A percentile compares a stretch with the other conserved stretches of the same genome.
Evolutionary conservation across 1,284 basidiomycete genomes (phyloP).

Genomic region (Pyrrhoderma lamaoense): DNA sequence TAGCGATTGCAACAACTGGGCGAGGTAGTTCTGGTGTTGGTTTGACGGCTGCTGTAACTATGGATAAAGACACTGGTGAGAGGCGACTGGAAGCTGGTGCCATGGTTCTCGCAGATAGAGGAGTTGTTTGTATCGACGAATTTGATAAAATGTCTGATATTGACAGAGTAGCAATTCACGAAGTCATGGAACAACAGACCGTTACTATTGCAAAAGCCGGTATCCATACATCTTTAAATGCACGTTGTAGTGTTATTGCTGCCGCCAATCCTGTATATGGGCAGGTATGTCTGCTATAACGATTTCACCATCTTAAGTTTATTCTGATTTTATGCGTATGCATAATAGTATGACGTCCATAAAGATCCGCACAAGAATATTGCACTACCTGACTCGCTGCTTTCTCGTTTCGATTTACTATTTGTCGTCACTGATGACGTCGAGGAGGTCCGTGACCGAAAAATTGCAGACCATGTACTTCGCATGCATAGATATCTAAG

Average conservation of each 20-base stretch:
- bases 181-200: conserved; percentile 99
- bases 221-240: conserved; percentile 97
- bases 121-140: conserved; percentile 99
- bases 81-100: conserved; percentile 95
- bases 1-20: conserved; percentile 98
- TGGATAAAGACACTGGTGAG: conserved; percentile 96
- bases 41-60: conserved; percentile 98
- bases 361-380: conserved; percentile 99
- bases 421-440: conserved; percentile 99
- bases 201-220: conserved; percentile 99
- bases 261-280: conserved; percentile 99
- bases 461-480: conserved; percentile 96
- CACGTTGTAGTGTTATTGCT: conserved; percentile 94
- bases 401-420: conserved; percentile 98
- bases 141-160: conserved; percentile 99
- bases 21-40: conserved; percentile 97
- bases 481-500: conserved; percentile 97
- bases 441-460: conserved; percentile 89
- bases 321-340: conserved; percentile 14
- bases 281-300: conserved; percentile 53
- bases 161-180: conserved; percentile 99
- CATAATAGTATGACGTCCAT: conserved; percentile 91
- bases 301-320: conserved; percentile 10
- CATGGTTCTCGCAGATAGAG: conserved; percentile 99
- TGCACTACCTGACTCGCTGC: conserved; percentile 93